These are phyloP conservation scores for Anthoceros angustus DNA, from an alignment of 225 moss, liverwort and hornwort genomes.

Conservation along the genomic window DNA sequence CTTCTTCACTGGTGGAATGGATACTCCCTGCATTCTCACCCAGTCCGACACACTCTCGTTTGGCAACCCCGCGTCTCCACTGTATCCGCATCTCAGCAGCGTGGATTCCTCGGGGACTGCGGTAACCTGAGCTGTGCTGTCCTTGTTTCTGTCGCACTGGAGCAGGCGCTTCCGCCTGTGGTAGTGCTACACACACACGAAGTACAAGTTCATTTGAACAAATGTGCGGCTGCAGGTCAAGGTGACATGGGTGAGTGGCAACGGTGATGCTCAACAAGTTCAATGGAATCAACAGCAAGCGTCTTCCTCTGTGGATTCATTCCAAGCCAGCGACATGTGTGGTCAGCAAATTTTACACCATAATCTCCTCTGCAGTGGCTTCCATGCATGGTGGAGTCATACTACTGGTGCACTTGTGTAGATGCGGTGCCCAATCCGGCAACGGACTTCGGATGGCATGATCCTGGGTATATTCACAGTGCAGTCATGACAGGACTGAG, in stretches of 20 bases:
- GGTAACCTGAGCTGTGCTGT: slow-evolving; percentile 10
- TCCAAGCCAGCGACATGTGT: slow-evolving; percentile 25
- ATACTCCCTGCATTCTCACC: slow-evolving; percentile 23
- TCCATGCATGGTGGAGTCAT: not conserved
- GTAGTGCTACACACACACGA: not conserved
- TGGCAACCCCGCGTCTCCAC: slow-evolving; percentile 26
- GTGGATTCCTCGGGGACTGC: slow-evolving; percentile 32
- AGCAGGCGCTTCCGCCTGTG: not conserved
- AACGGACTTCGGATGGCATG: slow-evolving; percentile 48
- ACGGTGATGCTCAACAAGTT: slow-evolving; percentile 19
- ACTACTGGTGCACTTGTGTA: slow-evolving; percentile 7
- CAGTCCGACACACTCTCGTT: slow-evolving; percentile 20
- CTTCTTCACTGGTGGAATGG: slow-evolving; percentile 26
- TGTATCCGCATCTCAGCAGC: slow-evolving; percentile 36
- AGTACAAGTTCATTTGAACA: not conserved
- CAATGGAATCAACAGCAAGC: slow-evolving; percentile 17
- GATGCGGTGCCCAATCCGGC: slow-evolving; percentile 38
- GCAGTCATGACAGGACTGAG: slow-evolving; percentile 39
- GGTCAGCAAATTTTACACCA: slow-evolving; percentile 13
- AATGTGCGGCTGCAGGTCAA: slow-evolving; percentile 25
- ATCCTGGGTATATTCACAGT: slow-evolving; percentile 63
- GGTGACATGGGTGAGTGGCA: slow-evolving; percentile 45
- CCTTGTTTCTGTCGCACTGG: not conserved
- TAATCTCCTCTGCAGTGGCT: not conserved
- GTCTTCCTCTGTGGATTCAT: slow-evolving; percentile 34